phyloP scores from a whole-genome alignment of 192 early-diverging fungal species.

The Glomus cerebriforme region DNA sequence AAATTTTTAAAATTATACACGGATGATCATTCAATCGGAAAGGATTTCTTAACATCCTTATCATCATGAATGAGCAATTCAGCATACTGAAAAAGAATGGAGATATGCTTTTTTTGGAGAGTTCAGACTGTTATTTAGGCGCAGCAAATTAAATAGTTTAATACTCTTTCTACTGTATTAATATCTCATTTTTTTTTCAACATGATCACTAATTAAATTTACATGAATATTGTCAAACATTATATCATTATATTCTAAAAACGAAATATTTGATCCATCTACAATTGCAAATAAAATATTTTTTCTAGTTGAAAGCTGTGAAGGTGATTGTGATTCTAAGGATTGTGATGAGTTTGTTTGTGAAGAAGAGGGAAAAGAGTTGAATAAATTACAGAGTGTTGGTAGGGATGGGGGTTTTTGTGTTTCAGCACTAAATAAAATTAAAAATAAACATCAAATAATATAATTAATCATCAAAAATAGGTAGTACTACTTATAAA shows the following conservation, averaged over 20 bases:
- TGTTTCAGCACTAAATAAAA: conserved; percentile 4
- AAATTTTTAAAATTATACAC: too few species aligned
- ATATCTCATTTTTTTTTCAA: too few species aligned
- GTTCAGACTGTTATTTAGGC: too few species aligned
- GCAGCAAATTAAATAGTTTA: too few species aligned
- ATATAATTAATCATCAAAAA: not conserved
- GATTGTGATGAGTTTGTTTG: too few species aligned
- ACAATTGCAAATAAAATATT: conserved; percentile 12
- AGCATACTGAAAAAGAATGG: too few species aligned
- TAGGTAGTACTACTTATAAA: too few species aligned
- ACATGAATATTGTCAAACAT: not conserved
- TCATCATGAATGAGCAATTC: too few species aligned
- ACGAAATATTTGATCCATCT: conserved; percentile 8
- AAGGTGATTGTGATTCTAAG: not conserved
- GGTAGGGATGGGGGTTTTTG: not conserved
- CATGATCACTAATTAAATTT: not conserved
- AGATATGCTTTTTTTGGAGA: too few species aligned
- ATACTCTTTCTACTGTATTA: too few species aligned
- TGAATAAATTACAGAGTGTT: not conserved
- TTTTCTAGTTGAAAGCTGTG: not conserved
- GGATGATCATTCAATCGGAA: too few species aligned
- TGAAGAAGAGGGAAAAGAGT: not conserved
- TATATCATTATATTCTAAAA: conserved; percentile 15
- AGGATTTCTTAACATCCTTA: too few species aligned
- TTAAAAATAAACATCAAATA: not conserved